Conservation (phyloP, 352 stramenopile genomes). For the Phytophthora pini region DNA sequence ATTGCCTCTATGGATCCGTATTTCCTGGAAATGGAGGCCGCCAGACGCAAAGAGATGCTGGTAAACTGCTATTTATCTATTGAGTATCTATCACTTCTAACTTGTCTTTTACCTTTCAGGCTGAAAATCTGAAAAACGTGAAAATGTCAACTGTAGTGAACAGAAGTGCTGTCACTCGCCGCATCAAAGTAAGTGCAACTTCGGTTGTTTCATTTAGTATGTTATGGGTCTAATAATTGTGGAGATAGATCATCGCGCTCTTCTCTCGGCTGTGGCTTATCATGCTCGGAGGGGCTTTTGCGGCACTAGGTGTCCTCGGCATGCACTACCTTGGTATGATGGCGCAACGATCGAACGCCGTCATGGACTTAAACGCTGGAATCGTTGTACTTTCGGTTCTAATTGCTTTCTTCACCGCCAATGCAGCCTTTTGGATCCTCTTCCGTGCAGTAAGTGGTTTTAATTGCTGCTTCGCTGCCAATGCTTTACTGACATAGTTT, state of each 20-base stretch:
- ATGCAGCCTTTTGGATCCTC: slow-evolving; percentile 71
- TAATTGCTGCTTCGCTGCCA: not conserved
- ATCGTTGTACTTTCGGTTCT: slow-evolving; percentile 54
- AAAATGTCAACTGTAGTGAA: slow-evolving; percentile 51
- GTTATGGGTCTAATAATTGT: too few relatives aligned
- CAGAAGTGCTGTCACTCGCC: slow-evolving; percentile 34
- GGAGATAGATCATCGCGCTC: slow-evolving; percentile 53
- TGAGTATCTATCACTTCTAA: not conserved
- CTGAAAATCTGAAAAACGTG: slow-evolving; percentile 41
- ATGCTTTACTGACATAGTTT: slow-evolving; percentile 10
- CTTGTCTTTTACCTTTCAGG: slow-evolving; percentile 14
- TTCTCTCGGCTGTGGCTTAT: slow-evolving; percentile 67
- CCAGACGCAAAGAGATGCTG: slow-evolving; percentile 54
- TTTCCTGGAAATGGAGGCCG: slow-evolving; percentile 64
- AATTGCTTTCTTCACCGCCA: slow-evolving; percentile 64
- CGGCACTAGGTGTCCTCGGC: slow-evolving; percentile 59
- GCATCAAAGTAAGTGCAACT: slow-evolving; percentile 33
- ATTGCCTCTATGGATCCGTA: slow-evolving; percentile 65
- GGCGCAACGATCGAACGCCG: slow-evolving; percentile 52
- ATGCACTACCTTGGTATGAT: slow-evolving; percentile 82
- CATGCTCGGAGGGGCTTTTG: slow-evolving; percentile 54
- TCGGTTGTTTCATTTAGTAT: not conserved
- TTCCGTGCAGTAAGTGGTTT: slow-evolving; percentile 50
- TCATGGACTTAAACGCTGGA: slow-evolving; percentile 43
- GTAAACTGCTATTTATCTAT: slow-evolving; percentile 10